A percentile compares a stretch with the other conserved stretches of the same genome.
Conservation (phyloP, 2,329 filamentous ascomycete species). For the Colletotrichum siamense region DNA sequence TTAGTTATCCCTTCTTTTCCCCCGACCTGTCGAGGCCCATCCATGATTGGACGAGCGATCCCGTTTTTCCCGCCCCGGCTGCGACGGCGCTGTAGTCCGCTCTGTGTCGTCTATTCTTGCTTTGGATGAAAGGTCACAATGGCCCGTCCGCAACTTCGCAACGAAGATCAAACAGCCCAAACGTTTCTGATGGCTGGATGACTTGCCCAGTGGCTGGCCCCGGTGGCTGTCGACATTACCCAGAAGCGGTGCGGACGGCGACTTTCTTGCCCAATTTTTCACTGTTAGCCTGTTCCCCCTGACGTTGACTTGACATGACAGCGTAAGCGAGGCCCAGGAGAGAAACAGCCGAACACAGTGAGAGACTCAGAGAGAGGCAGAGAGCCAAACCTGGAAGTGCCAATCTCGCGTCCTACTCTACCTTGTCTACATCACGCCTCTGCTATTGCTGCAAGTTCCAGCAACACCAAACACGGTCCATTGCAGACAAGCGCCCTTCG, state of each 20-base stretch:
- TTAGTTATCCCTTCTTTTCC: not conserved
- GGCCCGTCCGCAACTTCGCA: conserved; percentile 9
- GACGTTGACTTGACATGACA: not conserved
- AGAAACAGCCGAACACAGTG: not conserved
- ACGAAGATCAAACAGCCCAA: conserved; percentile 19
- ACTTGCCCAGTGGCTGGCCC: not conserved
- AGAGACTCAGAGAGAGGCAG: not conserved
- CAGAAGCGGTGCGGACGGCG: not conserved
- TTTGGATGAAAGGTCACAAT: conserved; percentile 1
- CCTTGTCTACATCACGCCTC: not conserved
- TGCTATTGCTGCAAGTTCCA: not conserved
- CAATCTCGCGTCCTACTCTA: not conserved
- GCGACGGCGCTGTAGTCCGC: not conserved
- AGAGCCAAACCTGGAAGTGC: not conserved
- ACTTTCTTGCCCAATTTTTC: not conserved
- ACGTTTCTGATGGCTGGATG: conserved; percentile 19
- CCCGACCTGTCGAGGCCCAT: not conserved
- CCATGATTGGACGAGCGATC: not conserved
- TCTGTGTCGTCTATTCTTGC: conserved; percentile 17
- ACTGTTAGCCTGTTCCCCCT: not conserved
- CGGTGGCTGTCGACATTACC: not conserved
- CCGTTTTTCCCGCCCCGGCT: not conserved
- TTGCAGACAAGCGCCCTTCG: not conserved
- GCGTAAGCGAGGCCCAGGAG: not conserved
- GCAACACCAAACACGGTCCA: not conserved